These are phyloP conservation scores for Nematocida sp. DNA, from an alignment of 371 early-diverging fungal genomes.

Conservation along the genomic window DNA sequence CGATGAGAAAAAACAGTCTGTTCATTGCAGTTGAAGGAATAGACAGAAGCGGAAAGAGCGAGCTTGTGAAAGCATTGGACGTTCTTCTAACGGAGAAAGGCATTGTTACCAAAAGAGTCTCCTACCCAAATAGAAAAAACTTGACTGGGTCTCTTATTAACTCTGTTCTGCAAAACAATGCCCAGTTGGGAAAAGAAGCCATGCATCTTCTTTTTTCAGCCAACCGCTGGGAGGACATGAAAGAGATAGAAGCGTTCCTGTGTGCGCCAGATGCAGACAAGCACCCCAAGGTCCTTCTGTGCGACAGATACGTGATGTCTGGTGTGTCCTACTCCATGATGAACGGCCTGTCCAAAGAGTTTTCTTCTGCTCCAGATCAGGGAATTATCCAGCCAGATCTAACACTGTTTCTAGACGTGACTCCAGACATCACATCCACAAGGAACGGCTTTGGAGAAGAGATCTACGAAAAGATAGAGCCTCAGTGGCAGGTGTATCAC, in stretches of 20 bases:
- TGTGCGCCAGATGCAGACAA: background rate
- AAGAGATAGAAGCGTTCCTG: slow-evolving; percentile 24
- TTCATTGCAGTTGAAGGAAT: slow-evolving; percentile 74
- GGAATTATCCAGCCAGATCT: slow-evolving; percentile 78
- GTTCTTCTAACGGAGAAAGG: slow-evolving; percentile 64
- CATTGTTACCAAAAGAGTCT: slow-evolving; percentile 6
- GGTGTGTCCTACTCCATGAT: slow-evolving; percentile 78
- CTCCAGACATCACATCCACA: slow-evolving; percentile 69
- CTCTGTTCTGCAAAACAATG: slow-evolving; percentile 70
- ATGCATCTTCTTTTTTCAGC: slow-evolving; percentile 88
- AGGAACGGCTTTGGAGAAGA: slow-evolving; percentile 85
- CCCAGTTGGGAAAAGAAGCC: slow-evolving; percentile 72
- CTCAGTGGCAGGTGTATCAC: slow-evolving; percentile 71
- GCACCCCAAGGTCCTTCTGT: slow-evolving; percentile 67
- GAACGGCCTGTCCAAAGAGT: slow-evolving; percentile 72
- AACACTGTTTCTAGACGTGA: slow-evolving; percentile 79
- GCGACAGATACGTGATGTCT: slow-evolving; percentile 91
- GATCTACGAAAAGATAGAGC: slow-evolving; percentile 78
- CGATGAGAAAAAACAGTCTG: slow-evolving; percentile 23
- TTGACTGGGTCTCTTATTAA: slow-evolving; percentile 81
- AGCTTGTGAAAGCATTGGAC: slow-evolving; percentile 71
- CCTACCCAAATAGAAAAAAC: slow-evolving; percentile 74
- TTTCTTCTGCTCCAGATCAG: slow-evolving; percentile 79
- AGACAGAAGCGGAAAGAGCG: slow-evolving; percentile 87
- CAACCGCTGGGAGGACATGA: slow-evolving; percentile 73